Conservation (phyloP, 176 grass and related monocot species). For the Oryza australiensis region DNA sequence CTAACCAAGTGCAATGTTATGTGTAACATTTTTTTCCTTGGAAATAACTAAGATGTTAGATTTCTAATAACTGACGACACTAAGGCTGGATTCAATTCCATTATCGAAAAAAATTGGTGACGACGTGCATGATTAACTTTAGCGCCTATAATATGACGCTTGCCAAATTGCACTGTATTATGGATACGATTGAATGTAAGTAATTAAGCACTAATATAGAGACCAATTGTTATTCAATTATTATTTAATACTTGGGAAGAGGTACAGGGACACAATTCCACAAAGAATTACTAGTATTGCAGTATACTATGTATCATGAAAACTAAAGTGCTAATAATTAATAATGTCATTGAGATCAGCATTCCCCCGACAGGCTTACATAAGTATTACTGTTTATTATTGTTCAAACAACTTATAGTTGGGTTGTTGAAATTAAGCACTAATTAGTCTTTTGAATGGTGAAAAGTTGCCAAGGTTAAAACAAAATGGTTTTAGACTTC, state of each 20-base stretch:
- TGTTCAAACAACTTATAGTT: neutral
- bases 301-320: neutral
- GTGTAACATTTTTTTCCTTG: neutral
- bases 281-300: neutral
- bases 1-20: neutral
- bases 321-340: neutral
- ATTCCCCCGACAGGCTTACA: neutral
- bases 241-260: slow-evolving; percentile 31
- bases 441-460: neutral
- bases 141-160: neutral
- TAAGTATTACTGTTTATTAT: neutral
- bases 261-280: neutral
- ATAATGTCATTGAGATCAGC: neutral
- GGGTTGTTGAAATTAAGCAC: neutral
- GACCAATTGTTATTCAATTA: no score
- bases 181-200: neutral
- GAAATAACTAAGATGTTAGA: neutral
- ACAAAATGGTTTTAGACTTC: neutral
- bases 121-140: neutral
- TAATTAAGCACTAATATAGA: neutral
- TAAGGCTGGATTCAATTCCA: neutral
- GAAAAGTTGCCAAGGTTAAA: slow-evolving; percentile 1
- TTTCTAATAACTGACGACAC: neutral
- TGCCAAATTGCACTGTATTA: neutral
- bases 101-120: neutral